These are phyloP conservation scores for Pyrenochaeta sp. DNA, from an alignment of 2,329 filamentous ascomycete species.

Conservation along the genomic window DNA sequence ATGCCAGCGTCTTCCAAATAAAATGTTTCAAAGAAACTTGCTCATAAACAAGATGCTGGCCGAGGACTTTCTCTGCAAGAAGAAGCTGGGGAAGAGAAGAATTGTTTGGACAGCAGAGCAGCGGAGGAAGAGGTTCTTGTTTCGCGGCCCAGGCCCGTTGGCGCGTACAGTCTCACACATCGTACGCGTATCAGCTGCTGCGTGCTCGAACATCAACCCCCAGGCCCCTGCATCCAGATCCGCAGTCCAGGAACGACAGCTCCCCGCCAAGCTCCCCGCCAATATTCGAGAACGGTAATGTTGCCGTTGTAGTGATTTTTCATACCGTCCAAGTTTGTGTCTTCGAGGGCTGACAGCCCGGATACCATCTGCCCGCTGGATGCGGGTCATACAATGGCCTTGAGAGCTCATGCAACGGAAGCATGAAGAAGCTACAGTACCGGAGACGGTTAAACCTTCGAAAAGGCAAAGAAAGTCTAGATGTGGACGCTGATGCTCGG, in stretches of 20 bases:
- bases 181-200: constrained; percentile 24
- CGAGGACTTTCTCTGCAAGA: constrained; percentile 15
- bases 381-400: constrained; percentile 13
- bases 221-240: constrained; percentile 26
- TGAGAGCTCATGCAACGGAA: constrained; percentile 16
- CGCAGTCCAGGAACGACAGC: constrained; percentile 24
- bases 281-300: constrained; percentile 16
- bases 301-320: constrained; percentile 9
- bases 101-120: constrained; percentile 25
- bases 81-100: constrained; percentile 17
- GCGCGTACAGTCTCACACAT: constrained; percentile 19
- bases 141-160: constrained; percentile 26
- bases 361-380: constrained; percentile 16
- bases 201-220: constrained; percentile 19
- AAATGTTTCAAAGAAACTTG: constrained; percentile 15
- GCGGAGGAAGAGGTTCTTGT: constrained; percentile 33
- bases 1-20: constrained; percentile 1
- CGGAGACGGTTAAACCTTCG: constrained; percentile 12
- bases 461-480: constrained; percentile 10
- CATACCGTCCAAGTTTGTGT: constrained; percentile 1
- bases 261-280: constrained; percentile 30
- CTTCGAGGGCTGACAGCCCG: constrained; percentile 10
- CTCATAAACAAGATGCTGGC: constrained; percentile 4
- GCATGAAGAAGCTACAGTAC: constrained; percentile 19
- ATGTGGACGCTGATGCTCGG: constrained; percentile 9